A percentile compares a stretch with the other conserved stretches of the same genome.
Conservation (phyloP, 768 basidiomycete species). For the Gloeopeniophorella convolvens region DNA sequence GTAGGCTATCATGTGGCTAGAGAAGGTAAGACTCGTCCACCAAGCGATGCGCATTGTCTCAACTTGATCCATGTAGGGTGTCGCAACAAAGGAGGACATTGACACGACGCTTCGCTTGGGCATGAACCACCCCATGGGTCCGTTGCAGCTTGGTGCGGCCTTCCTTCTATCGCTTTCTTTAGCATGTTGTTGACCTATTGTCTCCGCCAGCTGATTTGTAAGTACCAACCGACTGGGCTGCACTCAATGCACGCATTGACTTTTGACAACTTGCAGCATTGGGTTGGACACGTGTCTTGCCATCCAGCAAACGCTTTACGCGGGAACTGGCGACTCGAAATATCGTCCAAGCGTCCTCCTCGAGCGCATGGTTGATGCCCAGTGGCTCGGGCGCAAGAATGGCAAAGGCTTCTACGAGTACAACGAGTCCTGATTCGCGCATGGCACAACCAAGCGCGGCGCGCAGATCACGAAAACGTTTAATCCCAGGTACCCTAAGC, state of each 20-base stretch:
- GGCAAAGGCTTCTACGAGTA: constrained; percentile 97
- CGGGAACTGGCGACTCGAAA: constrained; percentile 88
- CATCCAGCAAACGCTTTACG: constrained; percentile 85
- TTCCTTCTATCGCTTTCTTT: background rate
- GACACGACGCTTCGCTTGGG: constrained; percentile 91
- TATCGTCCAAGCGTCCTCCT: constrained; percentile 88
- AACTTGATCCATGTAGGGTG: constrained; percentile 35
- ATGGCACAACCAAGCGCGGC: background rate
- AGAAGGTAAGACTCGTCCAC: constrained; percentile 49
- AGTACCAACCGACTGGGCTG: constrained; percentile 11
- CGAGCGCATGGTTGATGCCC: constrained; percentile 94
- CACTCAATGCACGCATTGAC: background rate
- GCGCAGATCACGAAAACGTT: too few species aligned
- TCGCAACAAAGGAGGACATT: constrained; percentile 91
- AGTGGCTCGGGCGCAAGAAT: constrained; percentile 88
- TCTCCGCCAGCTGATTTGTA: constrained; percentile 31
- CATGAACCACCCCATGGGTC: constrained; percentile 95
- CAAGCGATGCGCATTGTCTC: background rate
- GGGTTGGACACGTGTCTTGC: constrained; percentile 96
- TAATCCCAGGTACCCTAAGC: too few species aligned
- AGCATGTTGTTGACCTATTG: background rate
- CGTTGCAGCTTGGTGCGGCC: constrained; percentile 67
- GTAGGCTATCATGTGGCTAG: constrained; percentile 87
- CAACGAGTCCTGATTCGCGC: constrained; percentile 14
- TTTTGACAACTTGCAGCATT: constrained; percentile 46